phyloP scores from a whole-genome alignment of 257 asterid genomes.

The Penstemon barbatus region DNA sequence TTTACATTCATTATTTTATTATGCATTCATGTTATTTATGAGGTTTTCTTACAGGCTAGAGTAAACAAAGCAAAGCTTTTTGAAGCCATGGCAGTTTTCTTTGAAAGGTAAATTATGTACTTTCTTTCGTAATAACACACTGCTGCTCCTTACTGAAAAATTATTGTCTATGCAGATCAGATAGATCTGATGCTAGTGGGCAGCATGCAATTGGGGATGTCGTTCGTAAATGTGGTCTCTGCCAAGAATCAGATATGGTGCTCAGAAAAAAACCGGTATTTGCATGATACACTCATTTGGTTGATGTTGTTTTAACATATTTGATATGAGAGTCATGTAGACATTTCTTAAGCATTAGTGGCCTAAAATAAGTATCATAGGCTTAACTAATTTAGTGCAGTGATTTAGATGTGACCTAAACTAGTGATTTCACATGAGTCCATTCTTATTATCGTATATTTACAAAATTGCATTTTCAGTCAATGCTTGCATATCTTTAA shows the following conservation, averaged over 20 bases:
- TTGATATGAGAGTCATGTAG: conserved; percentile 7
- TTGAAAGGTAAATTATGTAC: conserved; percentile 64
- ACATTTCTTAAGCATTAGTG: conserved; percentile 9
- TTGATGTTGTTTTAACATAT: conserved; percentile 11
- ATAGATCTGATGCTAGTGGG: conserved; percentile 58
- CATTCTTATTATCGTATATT: conserved; percentile 7
- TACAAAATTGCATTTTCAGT: conserved; percentile 3
- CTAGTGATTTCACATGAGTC: conserved; percentile 6
- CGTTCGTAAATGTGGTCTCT: conserved; percentile 75
- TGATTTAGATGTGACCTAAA: not conserved
- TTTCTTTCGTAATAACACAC: conserved; percentile 12
- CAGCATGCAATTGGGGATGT: conserved; percentile 61
- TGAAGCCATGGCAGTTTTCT: conserved; percentile 87
- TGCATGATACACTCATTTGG: conserved; percentile 26
- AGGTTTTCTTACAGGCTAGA: conserved; percentile 62
- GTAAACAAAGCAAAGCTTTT: conserved; percentile 75
- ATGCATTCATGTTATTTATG: conserved; percentile 19
- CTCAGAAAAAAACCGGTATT: conserved; percentile 86
- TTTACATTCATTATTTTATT: not conserved
- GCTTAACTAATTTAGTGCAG: conserved; percentile 18
- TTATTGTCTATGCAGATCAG: conserved; percentile 58
- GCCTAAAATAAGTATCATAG: conserved; percentile 14
- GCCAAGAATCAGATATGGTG: conserved; percentile 87
- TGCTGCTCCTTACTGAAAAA: conserved; percentile 23
- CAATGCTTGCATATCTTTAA: not conserved